Percentiles rank a stretch among this genome's conserved stretches.
Evolutionary conservation across 2,329 filamentous ascomycete species (phyloP).

Genomic region (Alternaria novae-zelandiae): DNA sequence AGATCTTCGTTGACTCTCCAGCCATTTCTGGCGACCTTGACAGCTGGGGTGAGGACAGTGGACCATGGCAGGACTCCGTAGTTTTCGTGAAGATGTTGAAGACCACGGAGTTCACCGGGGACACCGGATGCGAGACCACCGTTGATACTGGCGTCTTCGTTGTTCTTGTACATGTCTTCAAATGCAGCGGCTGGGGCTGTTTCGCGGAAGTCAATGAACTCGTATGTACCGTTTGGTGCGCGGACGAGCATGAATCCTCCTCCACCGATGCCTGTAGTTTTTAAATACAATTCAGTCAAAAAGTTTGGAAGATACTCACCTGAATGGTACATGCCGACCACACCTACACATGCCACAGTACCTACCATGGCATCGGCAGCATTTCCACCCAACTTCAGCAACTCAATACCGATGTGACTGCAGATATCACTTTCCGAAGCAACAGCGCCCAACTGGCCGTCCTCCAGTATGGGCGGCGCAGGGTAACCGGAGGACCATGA

Average conservation of each 20-base stretch:
- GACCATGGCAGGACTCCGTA: conserved; percentile 67
- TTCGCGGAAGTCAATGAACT: conserved; percentile 90
- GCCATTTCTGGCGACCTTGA: conserved; percentile 66
- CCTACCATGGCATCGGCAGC: conserved; percentile 58
- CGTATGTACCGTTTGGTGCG: conserved; percentile 74
- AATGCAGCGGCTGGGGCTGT: conserved; percentile 81
- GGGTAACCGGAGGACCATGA: conserved; percentile 12
- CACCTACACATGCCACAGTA: conserved; percentile 56
- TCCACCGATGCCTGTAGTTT: conserved; percentile 75
- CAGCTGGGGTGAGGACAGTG: conserved; percentile 74
- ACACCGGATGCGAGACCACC: conserved; percentile 74
- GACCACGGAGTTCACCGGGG: conserved; percentile 76
- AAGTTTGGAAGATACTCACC: conserved; percentile 26
- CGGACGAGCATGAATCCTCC: conserved; percentile 90
- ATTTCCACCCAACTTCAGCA: conserved; percentile 58
- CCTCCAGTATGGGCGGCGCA: conserved; percentile 20
- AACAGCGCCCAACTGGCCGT: conserved; percentile 51
- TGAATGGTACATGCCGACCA: conserved; percentile 57
- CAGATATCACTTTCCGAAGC: conserved; percentile 55
- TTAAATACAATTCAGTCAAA: neutral
- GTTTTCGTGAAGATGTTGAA: conserved; percentile 77
- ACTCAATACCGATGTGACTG: conserved; percentile 54
- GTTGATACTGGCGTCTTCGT: conserved; percentile 69
- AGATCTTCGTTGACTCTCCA: conserved; percentile 75
- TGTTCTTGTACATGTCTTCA: conserved; percentile 83